Conservation (phyloP, 177 flowering plant species). For the Vitis hybrid region DNA sequence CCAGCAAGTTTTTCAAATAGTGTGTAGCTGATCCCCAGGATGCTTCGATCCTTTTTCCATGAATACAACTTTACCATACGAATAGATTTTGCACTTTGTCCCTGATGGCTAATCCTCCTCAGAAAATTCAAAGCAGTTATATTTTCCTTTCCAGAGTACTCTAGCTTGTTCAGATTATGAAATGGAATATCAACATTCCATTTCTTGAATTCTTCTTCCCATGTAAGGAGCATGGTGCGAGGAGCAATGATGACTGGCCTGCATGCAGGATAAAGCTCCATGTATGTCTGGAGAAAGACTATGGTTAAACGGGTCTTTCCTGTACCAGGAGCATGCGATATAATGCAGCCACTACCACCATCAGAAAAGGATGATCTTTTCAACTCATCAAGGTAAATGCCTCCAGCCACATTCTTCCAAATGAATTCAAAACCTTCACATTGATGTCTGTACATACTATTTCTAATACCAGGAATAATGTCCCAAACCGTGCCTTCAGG, state of each 20-base stretch:
- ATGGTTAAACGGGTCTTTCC: slow-evolving; percentile 78
- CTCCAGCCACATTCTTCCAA: slow-evolving; percentile 71
- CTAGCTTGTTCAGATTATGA: slow-evolving; percentile 46
- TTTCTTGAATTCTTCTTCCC: slow-evolving; percentile 71
- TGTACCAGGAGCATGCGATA: slow-evolving; percentile 94
- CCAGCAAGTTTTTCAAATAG: slow-evolving; percentile 48
- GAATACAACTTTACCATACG: slow-evolving; percentile 60
- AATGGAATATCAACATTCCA: slow-evolving; percentile 70
- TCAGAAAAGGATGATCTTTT: slow-evolving; percentile 15
- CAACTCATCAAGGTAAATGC: slow-evolving; percentile 45
- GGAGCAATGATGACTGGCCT: slow-evolving; percentile 76
- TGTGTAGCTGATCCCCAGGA: slow-evolving; percentile 61
- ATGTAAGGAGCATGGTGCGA: slow-evolving; percentile 56
- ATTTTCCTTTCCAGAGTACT: slow-evolving; percentile 52
- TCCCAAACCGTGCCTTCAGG: slow-evolving; percentile 67
- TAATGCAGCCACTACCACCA: slow-evolving; percentile 64
- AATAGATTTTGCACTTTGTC: background rate
- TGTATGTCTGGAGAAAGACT: slow-evolving; percentile 56
- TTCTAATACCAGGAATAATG: slow-evolving; percentile 38
- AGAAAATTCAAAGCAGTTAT: slow-evolving; percentile 13
- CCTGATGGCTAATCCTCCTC: background rate
- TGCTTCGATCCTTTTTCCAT: slow-evolving; percentile 49
- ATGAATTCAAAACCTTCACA: slow-evolving; percentile 74
- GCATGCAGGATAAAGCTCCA: slow-evolving; percentile 40
- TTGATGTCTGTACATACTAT: slow-evolving; percentile 58